A percentile compares a stretch with the other conserved stretches of the same genome.
phyloP scores from a whole-genome alignment of 352 stramenopile genomes.

The Phytopythium delawarense region DNA sequence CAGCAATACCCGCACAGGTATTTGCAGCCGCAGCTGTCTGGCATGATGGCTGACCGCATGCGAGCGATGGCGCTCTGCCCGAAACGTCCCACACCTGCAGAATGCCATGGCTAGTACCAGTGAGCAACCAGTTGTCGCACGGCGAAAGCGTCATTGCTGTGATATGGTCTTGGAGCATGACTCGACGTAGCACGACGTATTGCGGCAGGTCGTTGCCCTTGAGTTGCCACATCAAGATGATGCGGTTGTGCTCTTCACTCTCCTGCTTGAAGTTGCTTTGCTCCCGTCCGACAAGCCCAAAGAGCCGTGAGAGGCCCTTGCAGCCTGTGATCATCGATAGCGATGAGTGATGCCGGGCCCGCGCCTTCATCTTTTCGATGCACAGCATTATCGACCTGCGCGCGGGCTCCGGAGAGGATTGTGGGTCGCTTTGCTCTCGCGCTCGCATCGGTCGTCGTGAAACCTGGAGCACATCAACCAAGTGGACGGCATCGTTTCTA shows the following conservation, averaged over 20 bases:
- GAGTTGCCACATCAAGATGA: slow-evolving; percentile 22
- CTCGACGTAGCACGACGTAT: slow-evolving; percentile 16
- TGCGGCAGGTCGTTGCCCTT: slow-evolving; percentile 8
- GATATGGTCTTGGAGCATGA: slow-evolving; percentile 31
- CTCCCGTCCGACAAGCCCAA: slow-evolving; percentile 19
- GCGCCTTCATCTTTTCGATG: slow-evolving; percentile 36
- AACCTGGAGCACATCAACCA: slow-evolving; percentile 47
- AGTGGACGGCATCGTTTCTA: slow-evolving; percentile 19
- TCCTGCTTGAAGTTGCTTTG: background rate
- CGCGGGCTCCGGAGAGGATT: background rate
- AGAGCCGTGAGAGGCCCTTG: slow-evolving; percentile 24
- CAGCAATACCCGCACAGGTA: slow-evolving; percentile 14
- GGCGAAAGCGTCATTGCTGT: slow-evolving; percentile 27
- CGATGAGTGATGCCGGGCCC: slow-evolving; percentile 31
- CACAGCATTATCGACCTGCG: slow-evolving; percentile 31
- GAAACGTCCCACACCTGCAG: slow-evolving; percentile 58
- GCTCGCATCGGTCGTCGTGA: slow-evolving; percentile 32
- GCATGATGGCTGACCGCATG: background rate
- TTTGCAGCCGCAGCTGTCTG: slow-evolving; percentile 4
- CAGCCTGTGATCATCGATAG: slow-evolving; percentile 33
- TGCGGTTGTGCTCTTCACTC: slow-evolving; percentile 1
- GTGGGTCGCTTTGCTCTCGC: background rate
- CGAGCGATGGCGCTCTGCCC: slow-evolving; percentile 8
- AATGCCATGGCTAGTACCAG: slow-evolving; percentile 27
- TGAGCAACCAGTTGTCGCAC: slow-evolving; percentile 54